A percentile compares a stretch with the other conserved stretches of the same genome.
These are phyloP conservation scores for Lagerstroemia speciosa DNA, from an alignment of 345 rosid genomes.

Conservation along the genomic window DNA sequence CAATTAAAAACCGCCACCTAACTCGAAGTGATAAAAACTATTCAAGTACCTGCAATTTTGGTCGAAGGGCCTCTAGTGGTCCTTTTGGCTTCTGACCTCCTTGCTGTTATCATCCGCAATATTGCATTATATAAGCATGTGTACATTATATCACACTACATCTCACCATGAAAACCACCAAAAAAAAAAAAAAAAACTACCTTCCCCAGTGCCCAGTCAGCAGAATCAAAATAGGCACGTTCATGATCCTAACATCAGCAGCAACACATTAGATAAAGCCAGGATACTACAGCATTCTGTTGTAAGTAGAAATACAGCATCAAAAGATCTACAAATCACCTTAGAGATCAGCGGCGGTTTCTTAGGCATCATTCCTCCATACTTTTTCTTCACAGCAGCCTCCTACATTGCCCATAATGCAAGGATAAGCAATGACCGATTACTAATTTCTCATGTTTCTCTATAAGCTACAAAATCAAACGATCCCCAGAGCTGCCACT, in stretches of 20 bases:
- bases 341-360: constrained; percentile 98
- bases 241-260: constrained; percentile 71
- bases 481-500: neutral
- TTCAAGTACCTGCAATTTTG: constrained; percentile 76
- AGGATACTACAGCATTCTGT: constrained; percentile 1
- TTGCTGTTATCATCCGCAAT: constrained; percentile 48
- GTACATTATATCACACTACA: neutral
- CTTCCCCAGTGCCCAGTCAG: constrained; percentile 99
- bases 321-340: constrained; percentile 27
- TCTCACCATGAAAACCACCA: neutral
- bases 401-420: constrained; percentile 36
- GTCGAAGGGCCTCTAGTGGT: constrained; percentile 98
- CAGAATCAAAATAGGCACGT: constrained; percentile 96
- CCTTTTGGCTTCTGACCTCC: constrained; percentile 97
- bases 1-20: neutral
- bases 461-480: neutral
- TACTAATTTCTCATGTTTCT: neutral
- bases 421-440: neutral
- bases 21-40: neutral
- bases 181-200: constrained; percentile 20
- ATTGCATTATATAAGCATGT: neutral
- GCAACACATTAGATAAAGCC: constrained; percentile 5
- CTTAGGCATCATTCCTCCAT: constrained; percentile 94
- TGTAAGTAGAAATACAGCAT: neutral
- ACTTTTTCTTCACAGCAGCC: constrained; percentile 64